Evolutionary conservation across 1,284 basidiomycete species (phyloP).

Genomic region (Cerioporus squamosus): DNA sequence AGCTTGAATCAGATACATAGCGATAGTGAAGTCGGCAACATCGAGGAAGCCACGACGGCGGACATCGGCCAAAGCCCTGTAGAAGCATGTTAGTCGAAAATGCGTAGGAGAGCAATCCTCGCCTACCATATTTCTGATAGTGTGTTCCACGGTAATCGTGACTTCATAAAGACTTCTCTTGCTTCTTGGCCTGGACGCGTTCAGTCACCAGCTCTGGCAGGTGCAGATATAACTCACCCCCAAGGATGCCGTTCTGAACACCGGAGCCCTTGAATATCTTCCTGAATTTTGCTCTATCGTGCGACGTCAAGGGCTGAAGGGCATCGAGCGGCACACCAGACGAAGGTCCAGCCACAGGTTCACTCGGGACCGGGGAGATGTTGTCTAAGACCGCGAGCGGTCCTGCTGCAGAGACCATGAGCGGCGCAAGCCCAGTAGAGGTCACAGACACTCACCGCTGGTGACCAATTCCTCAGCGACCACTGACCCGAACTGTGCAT

Average conservation of each 20-base stretch:
- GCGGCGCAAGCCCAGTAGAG: not conserved
- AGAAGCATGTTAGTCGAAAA: not conserved
- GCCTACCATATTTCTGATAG: conserved; percentile 91
- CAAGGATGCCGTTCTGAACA: conserved; percentile 79
- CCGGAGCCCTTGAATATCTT: conserved; percentile 67
- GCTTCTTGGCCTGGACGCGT: conserved; percentile 75
- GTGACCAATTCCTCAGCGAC: conserved; percentile 60
- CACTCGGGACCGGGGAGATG: conserved; percentile 40
- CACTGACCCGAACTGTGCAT: conserved; percentile 85
- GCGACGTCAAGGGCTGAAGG: conserved; percentile 65
- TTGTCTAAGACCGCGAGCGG: conserved; percentile 82
- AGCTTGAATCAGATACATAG: conserved; percentile 95
- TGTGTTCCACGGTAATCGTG: conserved; percentile 84
- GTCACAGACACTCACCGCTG: conserved; percentile 53
- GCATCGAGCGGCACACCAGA: not conserved
- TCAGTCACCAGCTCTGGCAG: not conserved
- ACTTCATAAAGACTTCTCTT: conserved; percentile 90
- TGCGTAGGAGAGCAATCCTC: not conserved
- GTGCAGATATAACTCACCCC: conserved; percentile 48
- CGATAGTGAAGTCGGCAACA: conserved; percentile 90
- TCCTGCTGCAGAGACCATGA: conserved; percentile 58
- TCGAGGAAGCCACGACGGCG: conserved; percentile 90
- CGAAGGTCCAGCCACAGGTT: conserved; percentile 12
- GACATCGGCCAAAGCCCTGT: conserved; percentile 93
- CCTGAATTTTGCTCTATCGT: conserved; percentile 84